These are phyloP conservation scores for Oryza rufipogon DNA, from an alignment of 176 grass and related monocot genomes.

Conservation along the genomic window DNA sequence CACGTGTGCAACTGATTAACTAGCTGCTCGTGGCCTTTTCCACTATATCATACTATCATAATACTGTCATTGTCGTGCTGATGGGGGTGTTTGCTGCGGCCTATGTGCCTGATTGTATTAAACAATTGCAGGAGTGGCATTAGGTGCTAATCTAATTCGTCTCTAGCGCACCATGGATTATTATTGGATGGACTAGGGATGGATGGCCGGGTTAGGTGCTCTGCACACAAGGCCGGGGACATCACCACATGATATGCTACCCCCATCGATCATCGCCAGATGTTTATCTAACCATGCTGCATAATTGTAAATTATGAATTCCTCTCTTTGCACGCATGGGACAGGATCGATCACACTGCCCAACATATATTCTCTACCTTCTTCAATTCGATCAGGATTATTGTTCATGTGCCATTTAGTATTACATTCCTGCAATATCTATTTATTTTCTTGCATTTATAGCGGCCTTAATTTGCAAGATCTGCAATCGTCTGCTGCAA, in stretches of 20 bases:
- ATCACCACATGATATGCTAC: slow-evolving; percentile 41
- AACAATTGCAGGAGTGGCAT: slow-evolving; percentile 15
- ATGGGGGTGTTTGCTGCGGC: not conserved
- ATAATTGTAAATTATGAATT: too few relatives aligned
- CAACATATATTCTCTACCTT: not conserved
- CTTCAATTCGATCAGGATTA: not conserved
- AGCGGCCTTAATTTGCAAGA: not conserved
- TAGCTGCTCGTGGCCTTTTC: slow-evolving; percentile 21
- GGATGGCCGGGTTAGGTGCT: not conserved
- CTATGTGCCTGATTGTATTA: not conserved
- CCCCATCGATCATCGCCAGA: slow-evolving; percentile 8
- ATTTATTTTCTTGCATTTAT: not conserved
- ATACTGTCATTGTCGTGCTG: not conserved
- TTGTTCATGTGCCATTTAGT: not conserved
- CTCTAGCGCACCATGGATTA: slow-evolving; percentile 29
- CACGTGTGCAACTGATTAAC: slow-evolving; percentile 32
- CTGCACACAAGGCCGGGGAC: slow-evolving; percentile 10
- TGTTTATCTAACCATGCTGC: not conserved
- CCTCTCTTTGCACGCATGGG: not conserved
- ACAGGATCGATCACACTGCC: not conserved
- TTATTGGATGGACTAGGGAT: not conserved
- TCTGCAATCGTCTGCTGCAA: not conserved
- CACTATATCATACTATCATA: not conserved
- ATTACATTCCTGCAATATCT: not conserved
- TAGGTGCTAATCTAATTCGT: slow-evolving; percentile 6